Evolutionary conservation across 2,329 filamentous ascomycete genomes (phyloP), one percentile per base, ranked within the genome.

Genomic region (Cadophora gregata): DNA sequence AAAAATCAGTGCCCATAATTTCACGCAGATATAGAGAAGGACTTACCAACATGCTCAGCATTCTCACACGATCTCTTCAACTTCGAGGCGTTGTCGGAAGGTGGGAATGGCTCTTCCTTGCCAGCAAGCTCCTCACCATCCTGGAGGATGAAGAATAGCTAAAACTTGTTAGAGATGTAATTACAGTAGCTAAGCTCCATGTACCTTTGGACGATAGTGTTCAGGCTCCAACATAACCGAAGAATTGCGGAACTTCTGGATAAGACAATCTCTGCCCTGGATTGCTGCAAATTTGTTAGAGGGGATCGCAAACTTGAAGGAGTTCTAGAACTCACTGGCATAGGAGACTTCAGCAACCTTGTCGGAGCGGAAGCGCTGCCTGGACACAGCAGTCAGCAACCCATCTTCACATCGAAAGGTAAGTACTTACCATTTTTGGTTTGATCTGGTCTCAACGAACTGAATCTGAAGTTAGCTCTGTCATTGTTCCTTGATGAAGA

Each of bases 211-310:
- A 0, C 93, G 89, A 74, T 93, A 97, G 62, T 90, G 88, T 0
- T 88, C 83, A 12, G 89, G 86, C 79, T 98, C 94, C 0, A 95
- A 83, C 93, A 98, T 97, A 33, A 99, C 93, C 0, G 93, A 95
- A 47, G 93, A 97, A 81, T 99, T 99, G 42, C 96, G 90, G 76
- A 99, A 99, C 77, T 98, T 97, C 78, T 96, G 92, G 7, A 97
- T 88, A 0, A 98, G 84, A 70, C 93, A 95, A 75, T 97, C 93
- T 70, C 91, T 90, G 55, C 96, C 96, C 81, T 99, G 96, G 67
- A 97, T 95, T 14, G 94, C 91, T 93, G 65, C 50, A 59, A 24
- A 14, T 10, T 64, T 62, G 60, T 81, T 64, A 81, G 75, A 58
- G 70, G 63, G 50, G n/a, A 48, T 45, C 19, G 12, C 25, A 31